Base-by-base conservation (phyloP, 2,329 filamentous ascomycete species). In the Ceratocystis colombiana region DNA sequence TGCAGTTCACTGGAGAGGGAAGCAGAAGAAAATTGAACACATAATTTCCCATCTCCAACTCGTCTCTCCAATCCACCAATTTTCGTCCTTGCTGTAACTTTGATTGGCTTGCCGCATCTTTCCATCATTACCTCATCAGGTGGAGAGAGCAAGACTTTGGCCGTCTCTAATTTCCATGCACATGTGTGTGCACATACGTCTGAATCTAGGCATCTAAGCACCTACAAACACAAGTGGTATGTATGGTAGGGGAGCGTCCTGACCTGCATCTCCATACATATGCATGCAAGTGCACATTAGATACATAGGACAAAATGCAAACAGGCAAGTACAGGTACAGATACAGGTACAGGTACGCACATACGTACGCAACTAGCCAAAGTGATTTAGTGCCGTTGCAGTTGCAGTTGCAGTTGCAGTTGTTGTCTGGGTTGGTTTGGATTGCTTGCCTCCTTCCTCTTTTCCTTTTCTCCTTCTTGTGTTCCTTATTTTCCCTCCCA, bases 391-490 rank as follows among this genome's bases (percentile, higher is more conserved):
- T 57, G 22, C 28, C 15, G 22, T 28, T 57, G 53, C 53, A 57
- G 53, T 30, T 25, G n/a, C 48, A 53, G 22, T 28, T 57, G 53
- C 53, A 57, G 53, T 30, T 25, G n/a, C 48, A 53, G 48, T 20
- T 41, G 37, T 3, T 57, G 53, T 30, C 48, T 30, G 15, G 22
- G n/a, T 57, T 57, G 53, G 53, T 3, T 57, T 57, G 53, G 12
- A 57, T 57, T 57, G 53, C 30, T 57, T 57, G 53, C 53, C 53
- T 57, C 53, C 53, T 57, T 57, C 53, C 53, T 57, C 7, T 57
- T 57, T 33, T n/a, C 22, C 10, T 15, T 41, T 41, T 28, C 41
- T 44, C 28, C 59, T 45, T 62, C 59, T 45, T 62, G n/a, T 33
- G 8, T 44, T 45, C 59, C 59, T 45, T 45, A 15, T 45, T 61